Percentiles rank a stretch among this genome's conserved stretches.
phyloP scores from a whole-genome alignment of 2,329 filamentous ascomycete species.

The Alternaria rosae region DNA sequence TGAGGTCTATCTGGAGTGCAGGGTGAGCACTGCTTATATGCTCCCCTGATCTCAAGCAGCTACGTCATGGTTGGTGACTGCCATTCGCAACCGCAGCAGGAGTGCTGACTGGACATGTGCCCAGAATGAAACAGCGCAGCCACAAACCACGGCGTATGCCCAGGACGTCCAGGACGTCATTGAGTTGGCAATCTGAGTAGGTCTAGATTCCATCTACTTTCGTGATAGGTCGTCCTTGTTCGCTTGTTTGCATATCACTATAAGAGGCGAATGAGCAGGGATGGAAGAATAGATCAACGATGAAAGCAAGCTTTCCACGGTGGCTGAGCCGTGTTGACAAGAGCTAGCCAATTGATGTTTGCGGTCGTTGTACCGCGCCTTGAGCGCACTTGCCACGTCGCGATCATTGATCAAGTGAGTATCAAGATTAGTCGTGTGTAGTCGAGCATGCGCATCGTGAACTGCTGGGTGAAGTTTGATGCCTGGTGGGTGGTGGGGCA shows the following conservation, averaged over 20 bases:
- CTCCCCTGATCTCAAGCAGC: background rate
- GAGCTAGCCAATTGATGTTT: background rate
- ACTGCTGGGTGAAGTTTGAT: background rate
- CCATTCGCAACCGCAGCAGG: conserved; percentile 13
- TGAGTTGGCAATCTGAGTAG: background rate
- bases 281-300: conserved; percentile 3
- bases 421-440: background rate
- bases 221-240: conserved; percentile 12
- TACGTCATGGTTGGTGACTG: conserved; percentile 35
- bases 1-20: conserved; percentile 15
- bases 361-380: background rate
- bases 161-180: conserved; percentile 7
- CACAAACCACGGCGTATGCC: background rate
- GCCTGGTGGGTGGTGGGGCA: conserved; percentile 11
- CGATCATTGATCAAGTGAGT: background rate
- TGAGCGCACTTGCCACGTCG: background rate
- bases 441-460: background rate
- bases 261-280: conserved; percentile 14
- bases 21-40: conserved; percentile 31
- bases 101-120: conserved; percentile 16
- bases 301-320: conserved; percentile 5
- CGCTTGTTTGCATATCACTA: conserved; percentile 9
- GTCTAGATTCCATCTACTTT: conserved; percentile 1
- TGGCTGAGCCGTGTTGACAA: background rate
- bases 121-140: conserved; percentile 8